Evolutionary conservation across 805 yeast species (phyloP), one percentile per base, ranked within the genome.

Genomic region (Saturnispora kantuleensis): DNA sequence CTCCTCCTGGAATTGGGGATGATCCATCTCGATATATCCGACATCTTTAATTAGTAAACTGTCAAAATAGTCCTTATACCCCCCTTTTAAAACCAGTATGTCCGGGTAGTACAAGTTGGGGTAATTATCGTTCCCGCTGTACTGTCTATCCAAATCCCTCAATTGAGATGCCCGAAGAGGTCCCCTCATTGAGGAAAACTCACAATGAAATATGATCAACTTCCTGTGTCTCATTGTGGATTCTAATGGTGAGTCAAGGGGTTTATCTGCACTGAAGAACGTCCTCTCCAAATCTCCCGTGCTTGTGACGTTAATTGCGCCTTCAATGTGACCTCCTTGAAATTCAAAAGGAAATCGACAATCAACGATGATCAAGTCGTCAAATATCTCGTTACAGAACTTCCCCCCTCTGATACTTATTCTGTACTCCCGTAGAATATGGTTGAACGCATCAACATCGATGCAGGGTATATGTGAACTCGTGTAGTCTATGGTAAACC

Each of bases 331-430:
- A 28, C 98, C 98, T 30, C 97, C 97, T 35, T 76, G 70, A 61
- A 69, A 93, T 63, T 93, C 98, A 66, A 90, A 90, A 54, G 81
- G 86, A 58, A 93, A 93, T 44, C 98, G 76, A 59, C 97, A 88
- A 64, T 93, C 98, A 9, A 93, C 68, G 13, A 93, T 67, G 7
- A 74, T 53, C 35, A 74, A 64, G 31, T 76, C 74, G 48, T 77
- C 77, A 55, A 79, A 87, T 26, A 42, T 16, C 41, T 65, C 65
- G 17, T 70, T 61, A 12, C 62, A 51, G 52, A 67, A 66, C 12
- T 62, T 55, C 17, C 44, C 50, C 6, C 28, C 43, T 9, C 26
- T 33, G 12, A 33, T 18, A 10, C 42, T 54, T 56, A 51, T 58
- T 66, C 44, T 65, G 70, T 57, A 73, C 51, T 49, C 47, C 11